Conservation (phyloP, 108 stramenopile species). For the Fragilaria crotonensis region DNA sequence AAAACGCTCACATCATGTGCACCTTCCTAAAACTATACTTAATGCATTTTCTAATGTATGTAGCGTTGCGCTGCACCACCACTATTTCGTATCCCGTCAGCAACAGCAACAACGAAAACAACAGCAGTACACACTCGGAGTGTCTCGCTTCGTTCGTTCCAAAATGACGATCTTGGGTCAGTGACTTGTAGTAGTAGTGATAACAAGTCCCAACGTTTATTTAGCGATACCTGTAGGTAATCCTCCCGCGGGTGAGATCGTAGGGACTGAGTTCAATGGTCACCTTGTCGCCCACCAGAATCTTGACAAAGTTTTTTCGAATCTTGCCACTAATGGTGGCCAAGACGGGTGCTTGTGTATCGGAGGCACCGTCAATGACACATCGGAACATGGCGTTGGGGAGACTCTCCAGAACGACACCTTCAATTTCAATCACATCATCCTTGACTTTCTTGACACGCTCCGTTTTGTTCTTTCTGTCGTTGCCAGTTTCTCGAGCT, state of each 20-base stretch:
- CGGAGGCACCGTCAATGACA: conserved; percentile 73
- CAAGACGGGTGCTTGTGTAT: conserved; percentile 73
- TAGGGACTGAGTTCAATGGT: conserved; percentile 89
- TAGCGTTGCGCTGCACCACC: neutral
- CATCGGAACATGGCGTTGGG: conserved; percentile 94
- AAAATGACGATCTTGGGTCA: neutral
- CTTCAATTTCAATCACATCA: conserved; percentile 89
- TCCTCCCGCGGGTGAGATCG: conserved; percentile 91
- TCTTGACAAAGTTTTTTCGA: conserved; percentile 87
- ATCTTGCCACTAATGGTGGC: conserved; percentile 92
- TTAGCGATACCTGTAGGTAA: conserved; percentile 85
- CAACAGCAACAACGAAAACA: neutral
- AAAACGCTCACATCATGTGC: no score
- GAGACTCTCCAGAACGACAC: conserved; percentile 73
- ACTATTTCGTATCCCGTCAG: neutral
- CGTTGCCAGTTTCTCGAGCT: conserved; percentile 68
- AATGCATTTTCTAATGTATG: neutral
- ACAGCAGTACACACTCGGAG: neutral
- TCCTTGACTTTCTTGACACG: conserved; percentile 79
- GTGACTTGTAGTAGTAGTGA: neutral
- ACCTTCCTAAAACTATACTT: no score
- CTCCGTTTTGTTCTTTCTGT: conserved; percentile 52
- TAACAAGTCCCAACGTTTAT: neutral
- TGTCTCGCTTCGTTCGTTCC: no score
- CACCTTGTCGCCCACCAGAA: conserved; percentile 88